Evolutionary conservation across 2,329 filamentous ascomycete genomes (phyloP).

Genomic region (Curvularia lunata): DNA sequence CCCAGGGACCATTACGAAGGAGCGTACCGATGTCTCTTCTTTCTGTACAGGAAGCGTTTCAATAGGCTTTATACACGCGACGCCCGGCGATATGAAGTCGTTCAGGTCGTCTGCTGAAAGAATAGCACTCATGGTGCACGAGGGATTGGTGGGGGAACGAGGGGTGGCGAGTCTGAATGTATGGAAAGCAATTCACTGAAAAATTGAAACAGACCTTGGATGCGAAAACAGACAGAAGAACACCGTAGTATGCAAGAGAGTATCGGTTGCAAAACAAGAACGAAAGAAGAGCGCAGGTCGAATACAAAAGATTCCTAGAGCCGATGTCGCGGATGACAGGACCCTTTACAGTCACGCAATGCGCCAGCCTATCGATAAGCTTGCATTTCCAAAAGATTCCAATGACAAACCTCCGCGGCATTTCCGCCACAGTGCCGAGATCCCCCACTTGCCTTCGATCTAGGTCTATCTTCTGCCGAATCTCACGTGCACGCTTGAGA

Average conservation of each 20-base stretch:
- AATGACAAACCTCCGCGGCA: conserved; percentile 29
- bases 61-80: conserved; percentile 97
- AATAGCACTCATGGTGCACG: conserved; percentile 83
- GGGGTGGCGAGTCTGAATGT: conserved; percentile 18
- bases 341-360: conserved; percentile 26
- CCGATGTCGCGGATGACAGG: conserved; percentile 33
- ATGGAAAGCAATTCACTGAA: neutral
- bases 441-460: conserved; percentile 9
- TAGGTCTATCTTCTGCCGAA: conserved; percentile 2
- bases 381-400: conserved; percentile 25
- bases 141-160: conserved; percentile 14
- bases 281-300: conserved; percentile 8
- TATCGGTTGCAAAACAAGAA: conserved; percentile 6
- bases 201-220: neutral
- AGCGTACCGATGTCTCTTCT: conserved; percentile 53
- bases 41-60: conserved; percentile 78
- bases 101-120: conserved; percentile 96
- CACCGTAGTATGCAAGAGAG: neutral
- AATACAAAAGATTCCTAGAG: conserved; percentile 17
- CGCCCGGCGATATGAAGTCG: conserved; percentile 97
- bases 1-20: conserved; percentile 13
- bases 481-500: conserved; percentile 30
- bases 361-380: conserved; percentile 43
- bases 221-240: neutral
- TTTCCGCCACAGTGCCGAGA: conserved; percentile 25